Evolutionary conservation across 768 basidiomycete species (phyloP), one percentile per base, ranked within the genome.

Genomic region (Tricholoma terreum): DNA sequence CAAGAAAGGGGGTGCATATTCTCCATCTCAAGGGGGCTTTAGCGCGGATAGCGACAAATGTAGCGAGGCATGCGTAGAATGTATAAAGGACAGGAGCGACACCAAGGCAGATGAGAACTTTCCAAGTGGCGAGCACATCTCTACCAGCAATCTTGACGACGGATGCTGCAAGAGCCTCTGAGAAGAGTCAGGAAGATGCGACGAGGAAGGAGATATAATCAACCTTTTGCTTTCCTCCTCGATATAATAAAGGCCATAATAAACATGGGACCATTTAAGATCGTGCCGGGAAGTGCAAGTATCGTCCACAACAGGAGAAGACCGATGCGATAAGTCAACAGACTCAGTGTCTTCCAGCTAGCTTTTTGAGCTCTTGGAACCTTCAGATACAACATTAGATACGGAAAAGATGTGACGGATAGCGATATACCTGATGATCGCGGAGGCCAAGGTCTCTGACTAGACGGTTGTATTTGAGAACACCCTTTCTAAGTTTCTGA

Each of bases 111-210:
- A 98, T 93, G 30, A 98, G 81, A 33, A 98, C 86, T 71, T 98
- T 98, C 96, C 96, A 98, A 4, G 94, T 94, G 0, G 93, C 94
- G 15, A 98, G 77, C n/a, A 98, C 96, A 65, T 98, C 96, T 38
- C 92, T 83, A n/a, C 87, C 96, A 17, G 92, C 92, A 52, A 98
- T 85, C 74, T 98, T 98, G 69, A 98, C 96, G 4, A 84, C 85
- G 7, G 95, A 98, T 2, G 90, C 94, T 30, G 96, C 96, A 57
- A 98, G 86, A 6, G 96, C 96, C 82, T 94, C 95, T 97, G 71
- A 53, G 48, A 54, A 36, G 58, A 43, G 34, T 35, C 50, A 51
- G 17, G 22, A 53, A 19, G 40, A 38, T 42, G 36, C 35, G 35
- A 9, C 15, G 22, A 40, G 11, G 43, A 30, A 42, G n/a, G 15